These are phyloP conservation scores for Coemansia sp. DNA, from an alignment of 192 early-diverging fungal species.

Conservation along the genomic window DNA sequence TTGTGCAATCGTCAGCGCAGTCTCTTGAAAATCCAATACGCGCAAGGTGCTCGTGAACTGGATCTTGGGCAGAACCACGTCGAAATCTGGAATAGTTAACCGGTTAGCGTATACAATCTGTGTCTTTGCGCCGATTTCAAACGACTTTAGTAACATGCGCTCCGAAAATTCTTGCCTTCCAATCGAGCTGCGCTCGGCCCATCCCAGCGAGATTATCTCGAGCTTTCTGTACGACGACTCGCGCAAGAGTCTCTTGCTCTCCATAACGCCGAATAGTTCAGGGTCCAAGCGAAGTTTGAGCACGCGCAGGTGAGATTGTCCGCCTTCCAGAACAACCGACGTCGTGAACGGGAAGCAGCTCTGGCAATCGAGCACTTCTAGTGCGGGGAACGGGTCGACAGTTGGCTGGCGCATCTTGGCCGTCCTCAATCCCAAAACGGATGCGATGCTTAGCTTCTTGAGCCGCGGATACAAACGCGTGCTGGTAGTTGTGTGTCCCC, in stretches of 20 bases:
- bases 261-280: not conserved
- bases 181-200: not conserved
- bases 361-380: slow-evolving; percentile 28
- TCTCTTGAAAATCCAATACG: slow-evolving; percentile 17
- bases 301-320: slow-evolving; percentile 15
- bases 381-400: slow-evolving; percentile 21
- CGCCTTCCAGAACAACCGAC: slow-evolving; percentile 11
- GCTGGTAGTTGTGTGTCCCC: not conserved
- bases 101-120: slow-evolving; percentile 8
- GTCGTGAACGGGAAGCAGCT: slow-evolving; percentile 21
- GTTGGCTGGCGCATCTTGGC: slow-evolving; percentile 2
- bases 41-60: not conserved
- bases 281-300: slow-evolving; percentile 27
- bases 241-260: not conserved
- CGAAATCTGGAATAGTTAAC: not conserved
- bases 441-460: slow-evolving; percentile 13
- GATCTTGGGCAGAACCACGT: not conserved
- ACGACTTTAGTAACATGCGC: not conserved
- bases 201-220: slow-evolving; percentile 12
- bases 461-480: slow-evolving; percentile 34
- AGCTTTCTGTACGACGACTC: slow-evolving; percentile 12
- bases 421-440: slow-evolving; percentile 1
- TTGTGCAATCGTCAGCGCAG: slow-evolving; percentile 1
- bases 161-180: not conserved
- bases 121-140: slow-evolving; percentile 6